A percentile compares a stretch with the other conserved stretches of the same genome.
Evolutionary conservation across 345 rosid genomes (phyloP).

Genomic region (Moringa oleifera): DNA sequence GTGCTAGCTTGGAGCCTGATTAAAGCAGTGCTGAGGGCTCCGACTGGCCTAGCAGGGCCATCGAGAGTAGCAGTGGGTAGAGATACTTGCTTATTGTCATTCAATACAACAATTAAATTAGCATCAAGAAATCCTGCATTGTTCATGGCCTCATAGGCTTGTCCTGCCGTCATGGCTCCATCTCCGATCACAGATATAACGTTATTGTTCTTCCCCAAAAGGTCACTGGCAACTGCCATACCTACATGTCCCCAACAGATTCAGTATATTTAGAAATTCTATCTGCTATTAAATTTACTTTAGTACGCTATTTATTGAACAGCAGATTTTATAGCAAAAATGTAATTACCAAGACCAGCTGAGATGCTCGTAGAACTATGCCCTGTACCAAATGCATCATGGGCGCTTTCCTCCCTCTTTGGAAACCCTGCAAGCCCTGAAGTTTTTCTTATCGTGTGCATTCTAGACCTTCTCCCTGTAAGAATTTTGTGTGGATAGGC

Average conservation of each 20-base stretch:
- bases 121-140: constrained; percentile 64
- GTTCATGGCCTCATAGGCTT: constrained; percentile 75
- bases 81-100: constrained; percentile 73
- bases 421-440: constrained; percentile 78
- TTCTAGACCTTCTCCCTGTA: constrained; percentile 65
- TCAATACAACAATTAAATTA: constrained; percentile 49
- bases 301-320: background rate
- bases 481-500: constrained; percentile 69
- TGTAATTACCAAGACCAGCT: constrained; percentile 60
- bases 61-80: constrained; percentile 73
- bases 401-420: constrained; percentile 60
- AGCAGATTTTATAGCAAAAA: background rate
- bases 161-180: constrained; percentile 82
- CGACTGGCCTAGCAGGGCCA: constrained; percentile 70
- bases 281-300: background rate
- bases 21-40: constrained; percentile 58
- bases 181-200: constrained; percentile 77
- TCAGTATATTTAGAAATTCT: background rate
- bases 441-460: constrained; percentile 64
- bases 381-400: constrained; percentile 71
- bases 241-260: constrained; percentile 24
- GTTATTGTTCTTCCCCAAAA: constrained; percentile 46
- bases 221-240: constrained; percentile 72
- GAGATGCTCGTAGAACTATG: constrained; percentile 83
- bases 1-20: constrained; percentile 57